Base-by-base conservation (phyloP, 1,284 basidiomycete species). In the Termitomyces sp. region DNA sequence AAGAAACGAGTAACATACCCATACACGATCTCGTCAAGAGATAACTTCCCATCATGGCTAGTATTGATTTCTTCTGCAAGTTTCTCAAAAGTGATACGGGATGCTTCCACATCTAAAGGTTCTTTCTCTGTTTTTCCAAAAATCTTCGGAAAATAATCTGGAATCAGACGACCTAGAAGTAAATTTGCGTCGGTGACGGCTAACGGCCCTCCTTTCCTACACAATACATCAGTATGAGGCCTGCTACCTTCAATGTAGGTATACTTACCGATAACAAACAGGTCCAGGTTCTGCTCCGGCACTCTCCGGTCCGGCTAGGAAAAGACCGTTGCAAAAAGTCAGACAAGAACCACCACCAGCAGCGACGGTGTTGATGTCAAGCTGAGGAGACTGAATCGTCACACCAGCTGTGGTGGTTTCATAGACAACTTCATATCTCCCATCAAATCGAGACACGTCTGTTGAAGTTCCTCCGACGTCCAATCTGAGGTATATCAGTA, bases 331-430 rank as follows among this genome's bases (percentile, higher is more conserved):
- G 24, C 81, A 76, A 76, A 88, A 94, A 0, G 81, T 84, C 34
- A 94, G 73, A 61, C 90, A 87, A 0, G 89, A 92, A 1, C 92
- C 92, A 42, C 92, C 92, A 1, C 92, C 92, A 0, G 92, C 92
- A 0, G 92, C 92, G 38, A 91, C 88, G 8, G 91, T 93, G 70
- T 93, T 92, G 71, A 92, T 92, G 65, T 92, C 90, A 13, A 92
- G 77, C 67, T 96, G 93, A 0, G 92, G 91, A 12, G 85, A 87
- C 65, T 94, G 90, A 54, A 98, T 91, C 0, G 88, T 88, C 10
- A 96, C 86, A 0, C 93, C 92, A 0, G 94, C 94, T 0, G 94
- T 93, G 0, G 90, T 92, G 0, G 94, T 93, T 69, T 98, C 94
- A 67, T 92, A 93, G 0, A 94, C 89, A 24, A 88, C 80, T 68